phyloP scores from a whole-genome alignment of 1,284 basidiomycete genomes.

The Ustilago shanxiensis region DNA sequence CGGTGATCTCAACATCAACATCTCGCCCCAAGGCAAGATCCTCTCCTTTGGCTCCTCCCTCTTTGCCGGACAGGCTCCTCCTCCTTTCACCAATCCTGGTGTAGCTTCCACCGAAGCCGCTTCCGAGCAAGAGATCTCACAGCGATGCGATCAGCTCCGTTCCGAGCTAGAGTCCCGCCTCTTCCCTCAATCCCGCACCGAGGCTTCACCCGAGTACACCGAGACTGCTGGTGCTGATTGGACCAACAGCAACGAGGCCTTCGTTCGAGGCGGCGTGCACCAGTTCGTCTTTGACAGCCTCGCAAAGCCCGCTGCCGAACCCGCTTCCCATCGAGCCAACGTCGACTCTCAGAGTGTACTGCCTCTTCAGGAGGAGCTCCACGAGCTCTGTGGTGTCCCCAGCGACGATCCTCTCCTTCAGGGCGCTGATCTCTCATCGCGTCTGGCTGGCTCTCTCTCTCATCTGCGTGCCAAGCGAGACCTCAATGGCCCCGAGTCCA shows the following conservation, averaged over 20 bases:
- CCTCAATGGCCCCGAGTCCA: conserved; percentile 35
- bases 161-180: conserved; percentile 41
- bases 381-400: conserved; percentile 54
- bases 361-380: conserved; percentile 57
- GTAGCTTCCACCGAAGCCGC: conserved; percentile 20
- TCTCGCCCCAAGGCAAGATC: conserved; percentile 51
- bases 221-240: conserved; percentile 20
- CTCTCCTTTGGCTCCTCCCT: conserved; percentile 60
- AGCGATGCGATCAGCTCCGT: conserved; percentile 45
- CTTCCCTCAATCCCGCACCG: conserved; percentile 22
- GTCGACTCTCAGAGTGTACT: conserved; percentile 27
- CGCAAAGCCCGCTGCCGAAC: conserved; percentile 16
- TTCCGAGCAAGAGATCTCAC: conserved; percentile 24
- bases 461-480: conserved; percentile 32
- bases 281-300: conserved; percentile 53
- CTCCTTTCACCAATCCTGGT: conserved; percentile 51
- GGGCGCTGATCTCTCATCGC: conserved; percentile 50
- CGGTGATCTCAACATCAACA: conserved; percentile 59
- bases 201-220: conserved; percentile 31
- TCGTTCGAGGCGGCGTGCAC: conserved; percentile 38
- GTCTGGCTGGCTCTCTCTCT: conserved; percentile 45
- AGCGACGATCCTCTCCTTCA: conserved; percentile 57
- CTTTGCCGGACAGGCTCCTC: conserved; percentile 51
- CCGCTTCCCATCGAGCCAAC: conserved; percentile 25
- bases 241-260: conserved; percentile 36